Evolutionary conservation across 1,284 basidiomycete species (phyloP), one percentile per base, ranked within the genome.

Genomic region (Sanghuangporus weigelae): DNA sequence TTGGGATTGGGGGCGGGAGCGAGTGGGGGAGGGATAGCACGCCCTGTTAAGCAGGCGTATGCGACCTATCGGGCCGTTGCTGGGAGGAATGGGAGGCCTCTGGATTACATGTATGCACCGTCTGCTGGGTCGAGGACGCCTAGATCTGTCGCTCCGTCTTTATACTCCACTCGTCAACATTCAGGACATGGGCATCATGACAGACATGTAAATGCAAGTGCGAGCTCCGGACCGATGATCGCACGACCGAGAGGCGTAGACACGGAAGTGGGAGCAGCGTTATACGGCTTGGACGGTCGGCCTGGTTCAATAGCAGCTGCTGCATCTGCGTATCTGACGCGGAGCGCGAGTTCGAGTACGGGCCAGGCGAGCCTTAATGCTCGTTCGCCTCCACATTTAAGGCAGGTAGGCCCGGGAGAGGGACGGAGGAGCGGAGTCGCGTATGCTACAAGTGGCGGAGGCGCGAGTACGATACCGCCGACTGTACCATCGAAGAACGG

Each of bases 81-180:
- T 8, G 62, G 39, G n/a, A 40, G 62, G 10, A 51, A 46, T 12
- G 62, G 49, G 21, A 39, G 62, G 11, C 62, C 62, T 7, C n/a
- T 63, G 36, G 62, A 56, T 12, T 63, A 63, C 35, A 63, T 63
- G 62, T 63, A 63, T 31, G 55, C 62, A 35, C 48, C 61, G 39
- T 21, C 62, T 14, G n/a, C 56, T 16, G 23, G 10, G 21, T 35
- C 50, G 21, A 26, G 50, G 21, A 51, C 26, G 26, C 26, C 26
- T 31, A 31, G 50, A 7, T 8, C 14, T 8, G 57, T 21, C 21
- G 7, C 44, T 7, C 44, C 44, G 16, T 46, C 44, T 19, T n/a
- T 46, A 31, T 54, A 54, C 36, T 36, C 53, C 14, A 21, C 53
- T 23, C 53, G 36, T 7, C 53, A 54, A 19, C 31, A 54, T 7